These are phyloP conservation scores for Pyrenophora teres DNA, from an alignment of 2,329 filamentous ascomycete species.

Conservation along the genomic window DNA sequence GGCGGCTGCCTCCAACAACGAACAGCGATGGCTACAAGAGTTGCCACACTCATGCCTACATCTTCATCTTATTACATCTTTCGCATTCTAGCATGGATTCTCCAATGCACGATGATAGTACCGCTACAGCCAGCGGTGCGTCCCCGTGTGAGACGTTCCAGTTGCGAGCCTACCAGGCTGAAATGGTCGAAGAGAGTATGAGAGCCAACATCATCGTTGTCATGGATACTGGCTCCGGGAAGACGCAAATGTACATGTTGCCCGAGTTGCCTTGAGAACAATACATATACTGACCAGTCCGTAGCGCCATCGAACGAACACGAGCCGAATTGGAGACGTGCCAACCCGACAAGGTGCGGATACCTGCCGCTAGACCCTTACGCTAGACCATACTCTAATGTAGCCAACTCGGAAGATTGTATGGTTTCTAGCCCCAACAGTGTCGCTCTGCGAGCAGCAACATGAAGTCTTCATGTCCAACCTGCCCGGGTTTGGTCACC, in stretches of 20 bases:
- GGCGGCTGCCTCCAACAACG: neutral
- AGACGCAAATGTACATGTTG: slow-evolving; percentile 50
- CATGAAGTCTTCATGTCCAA: slow-evolving; percentile 40
- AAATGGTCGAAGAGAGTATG: slow-evolving; percentile 55
- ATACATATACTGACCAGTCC: slow-evolving; percentile 12
- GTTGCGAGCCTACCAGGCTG: slow-evolving; percentile 54
- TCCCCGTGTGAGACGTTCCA: slow-evolving; percentile 25
- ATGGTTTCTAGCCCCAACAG: slow-evolving; percentile 55
- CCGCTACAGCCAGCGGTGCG: slow-evolving; percentile 1
- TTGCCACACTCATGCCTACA: neutral
- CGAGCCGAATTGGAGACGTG: slow-evolving; percentile 49
- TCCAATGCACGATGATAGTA: slow-evolving; percentile 8
- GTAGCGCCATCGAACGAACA: slow-evolving; percentile 52
- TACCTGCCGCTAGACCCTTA: neutral
- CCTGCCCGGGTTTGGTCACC: slow-evolving; percentile 59
- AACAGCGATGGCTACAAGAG: neutral
- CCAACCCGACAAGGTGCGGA: slow-evolving; percentile 42
- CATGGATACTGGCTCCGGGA: slow-evolving; percentile 57
- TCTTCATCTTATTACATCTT: neutral
- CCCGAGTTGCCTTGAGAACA: neutral
- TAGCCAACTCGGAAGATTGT: slow-evolving; percentile 40
- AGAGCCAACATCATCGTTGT: slow-evolving; percentile 54
- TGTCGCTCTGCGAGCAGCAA: slow-evolving; percentile 54
- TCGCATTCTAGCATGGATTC: neutral
- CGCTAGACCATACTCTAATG: slow-evolving; percentile 6